Conservation (phyloP, 2,329 filamentous ascomycete species). For the Monilinia aucupariae region DNA sequence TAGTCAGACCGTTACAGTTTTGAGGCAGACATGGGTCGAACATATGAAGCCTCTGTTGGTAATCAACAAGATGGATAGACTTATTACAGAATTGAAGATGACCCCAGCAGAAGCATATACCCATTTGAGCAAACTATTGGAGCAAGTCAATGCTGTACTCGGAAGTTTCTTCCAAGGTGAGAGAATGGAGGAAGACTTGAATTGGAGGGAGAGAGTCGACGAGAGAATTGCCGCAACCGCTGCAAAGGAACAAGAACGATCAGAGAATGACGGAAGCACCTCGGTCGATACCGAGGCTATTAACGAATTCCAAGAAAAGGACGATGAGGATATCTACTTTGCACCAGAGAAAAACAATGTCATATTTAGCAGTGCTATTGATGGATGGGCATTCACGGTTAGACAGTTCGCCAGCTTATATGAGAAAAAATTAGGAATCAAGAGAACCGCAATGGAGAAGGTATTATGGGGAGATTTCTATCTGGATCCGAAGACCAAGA, state of each 20-base stretch:
- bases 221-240: conserved; percentile 70
- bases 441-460: conserved; percentile 79
- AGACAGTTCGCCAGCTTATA: conserved; percentile 90
- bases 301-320: conserved; percentile 75
- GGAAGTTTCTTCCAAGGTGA: conserved; percentile 98
- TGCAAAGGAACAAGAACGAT: conserved; percentile 50
- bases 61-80: conserved; percentile 96
- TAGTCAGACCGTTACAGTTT: conserved; percentile 94
- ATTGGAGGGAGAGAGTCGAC: conserved; percentile 92
- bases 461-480: conserved; percentile 97
- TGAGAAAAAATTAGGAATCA: conserved; percentile 95
- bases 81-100: conserved; percentile 93
- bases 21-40: conserved; percentile 92
- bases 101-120: conserved; percentile 82
- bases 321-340: conserved; percentile 97
- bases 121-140: conserved; percentile 81
- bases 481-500: conserved; percentile 93
- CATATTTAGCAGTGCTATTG: conserved; percentile 94
- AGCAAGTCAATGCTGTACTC: conserved; percentile 95
- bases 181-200: conserved; percentile 95
- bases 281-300: conserved; percentile 50
- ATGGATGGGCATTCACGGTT: conserved; percentile 98
- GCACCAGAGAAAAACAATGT: conserved; percentile 98
- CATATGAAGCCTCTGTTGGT: conserved; percentile 91
- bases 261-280: conserved; percentile 35